phyloP scores from a whole-genome alignment of 2,329 filamentous ascomycete genomes.

The Paramyrothecium roridum region DNA sequence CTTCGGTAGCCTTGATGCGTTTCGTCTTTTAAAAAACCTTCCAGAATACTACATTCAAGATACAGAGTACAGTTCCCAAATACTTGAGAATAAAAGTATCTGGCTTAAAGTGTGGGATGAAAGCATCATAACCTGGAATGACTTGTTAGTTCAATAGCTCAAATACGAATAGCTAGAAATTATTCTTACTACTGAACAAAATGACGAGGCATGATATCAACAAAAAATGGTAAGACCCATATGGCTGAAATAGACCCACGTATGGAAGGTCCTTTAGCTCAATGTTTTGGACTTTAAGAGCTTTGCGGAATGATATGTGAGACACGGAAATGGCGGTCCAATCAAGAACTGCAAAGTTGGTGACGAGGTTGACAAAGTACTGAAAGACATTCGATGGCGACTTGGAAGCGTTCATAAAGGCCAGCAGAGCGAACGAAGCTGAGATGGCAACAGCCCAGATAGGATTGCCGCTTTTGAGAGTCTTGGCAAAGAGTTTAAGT shows the following conservation, averaged over 20 bases:
- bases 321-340: conserved; percentile 38
- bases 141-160: too few species aligned
- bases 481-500: conserved; percentile 12
- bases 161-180: too few species aligned
- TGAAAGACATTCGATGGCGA: conserved; percentile 34
- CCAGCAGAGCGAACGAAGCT: conserved; percentile 32
- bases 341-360: conserved; percentile 39
- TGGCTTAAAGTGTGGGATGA: conserved; percentile 59
- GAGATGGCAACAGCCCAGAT: conserved; percentile 32
- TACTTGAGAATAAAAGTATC: conserved; percentile 62
- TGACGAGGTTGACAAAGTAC: conserved; percentile 40
- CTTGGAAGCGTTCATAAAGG: conserved; percentile 37
- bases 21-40: conserved; percentile 59
- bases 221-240: conserved; percentile 31
- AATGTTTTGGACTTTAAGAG: conserved; percentile 33
- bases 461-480: conserved; percentile 35
- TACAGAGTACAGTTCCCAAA: conserved; percentile 32
- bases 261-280: conserved; percentile 31
- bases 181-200: conserved; percentile 59
- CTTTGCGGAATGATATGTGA: conserved; percentile 34
- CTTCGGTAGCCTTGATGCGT: conserved; percentile 45
- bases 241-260: conserved; percentile 33
- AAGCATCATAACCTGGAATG: conserved; percentile 62
- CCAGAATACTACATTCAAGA: conserved; percentile 62
- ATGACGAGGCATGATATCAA: conserved; percentile 40